Percentiles rank a stretch among this genome's conserved stretches.
These are phyloP conservation scores for Nannochloris sp. DNA, from an alignment of 139 green algal genomes.

Conservation along the genomic window DNA sequence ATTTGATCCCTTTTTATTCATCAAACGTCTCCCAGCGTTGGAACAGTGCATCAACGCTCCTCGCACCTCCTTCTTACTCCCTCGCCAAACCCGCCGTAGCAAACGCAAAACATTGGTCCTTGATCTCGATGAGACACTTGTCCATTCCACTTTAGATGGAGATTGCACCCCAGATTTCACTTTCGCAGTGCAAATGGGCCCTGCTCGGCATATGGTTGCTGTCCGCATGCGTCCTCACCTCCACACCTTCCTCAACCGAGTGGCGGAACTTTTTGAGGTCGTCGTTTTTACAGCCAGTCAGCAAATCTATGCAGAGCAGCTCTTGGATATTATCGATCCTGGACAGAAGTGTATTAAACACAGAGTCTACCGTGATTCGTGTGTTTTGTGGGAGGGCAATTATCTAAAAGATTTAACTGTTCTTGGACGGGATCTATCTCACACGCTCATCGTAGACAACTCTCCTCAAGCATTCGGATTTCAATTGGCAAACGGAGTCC, in stretches of 20 bases:
- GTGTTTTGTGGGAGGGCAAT: slow-evolving; percentile 90
- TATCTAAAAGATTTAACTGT: slow-evolving; percentile 80
- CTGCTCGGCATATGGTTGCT: slow-evolving; percentile 63
- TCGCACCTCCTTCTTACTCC: slow-evolving; percentile 35
- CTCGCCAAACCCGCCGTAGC: slow-evolving; percentile 26
- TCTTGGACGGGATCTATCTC: slow-evolving; percentile 80
- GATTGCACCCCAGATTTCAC: slow-evolving; percentile 56
- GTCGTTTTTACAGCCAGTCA: slow-evolving; percentile 79
- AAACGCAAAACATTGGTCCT: slow-evolving; percentile 73
- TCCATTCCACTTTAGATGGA: slow-evolving; percentile 75
- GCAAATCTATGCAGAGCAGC: slow-evolving; percentile 69
- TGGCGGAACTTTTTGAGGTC: slow-evolving; percentile 63
- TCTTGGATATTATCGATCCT: slow-evolving; percentile 77
- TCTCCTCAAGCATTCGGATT: slow-evolving; percentile 67
- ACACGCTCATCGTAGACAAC: slow-evolving; percentile 86
- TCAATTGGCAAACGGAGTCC: slow-evolving; percentile 91
- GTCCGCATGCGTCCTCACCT: slow-evolving; percentile 62
- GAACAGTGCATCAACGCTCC: slow-evolving; percentile 18
- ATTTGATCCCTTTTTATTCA: slow-evolving; percentile 76
- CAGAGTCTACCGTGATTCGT: slow-evolving; percentile 87
- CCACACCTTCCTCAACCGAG: slow-evolving; percentile 56
- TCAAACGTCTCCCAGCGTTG: slow-evolving; percentile 60
- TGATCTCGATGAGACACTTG: slow-evolving; percentile 96
- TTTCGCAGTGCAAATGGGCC: slow-evolving; percentile 66
- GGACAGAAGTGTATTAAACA: slow-evolving; percentile 65